Evolutionary conservation across 768 basidiomycete genomes (phyloP), one percentile per base, ranked within the genome.

Genomic region (Suillus americanus): DNA sequence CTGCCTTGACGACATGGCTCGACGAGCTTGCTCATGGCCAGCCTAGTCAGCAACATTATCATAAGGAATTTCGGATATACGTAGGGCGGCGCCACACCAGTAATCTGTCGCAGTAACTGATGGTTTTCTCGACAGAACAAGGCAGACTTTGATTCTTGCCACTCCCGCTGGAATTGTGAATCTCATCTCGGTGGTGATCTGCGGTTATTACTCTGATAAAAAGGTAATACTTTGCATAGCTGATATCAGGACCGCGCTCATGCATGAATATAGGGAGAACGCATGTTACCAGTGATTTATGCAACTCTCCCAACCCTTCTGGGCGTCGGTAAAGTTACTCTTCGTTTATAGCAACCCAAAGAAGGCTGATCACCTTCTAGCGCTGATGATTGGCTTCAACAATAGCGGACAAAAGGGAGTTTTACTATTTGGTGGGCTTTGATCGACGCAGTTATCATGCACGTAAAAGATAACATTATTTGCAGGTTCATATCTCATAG

Each of bases 121-220:
- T 23, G 25, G 5, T 20, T 40, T 37, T 6, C 20, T 63, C 30
- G 20, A 23, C 54, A 69, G 64, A 16, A 69, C 69, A 30, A 62
- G 57, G 48, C 60, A 70, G n/a, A 67, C 73, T 1, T 60, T 74
- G 3, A 69, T 74, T 18, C 68, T 76, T 33, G 67, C 70, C 33
- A 69, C 73, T 8, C 72, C 71, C 3, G 35, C 61, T 9, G 75
- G 74, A 4, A 16, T 65, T 13, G 67, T 76, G 54, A 66, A 67
- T 48, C 56, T 66, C 0, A 28, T 72, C 45, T 71, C 71, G 37
- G 72, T 72, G 28, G 20, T 69, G 43, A 18, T 61, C 1, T 68
- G 64, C 28, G 72, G 72, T 16, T 73, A 68, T 50, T 67, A 69
- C 45, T 72, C 73, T 18, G 73, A 72, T 61, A 65, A 46, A 60